A percentile compares a stretch with the other conserved stretches of the same genome.
Evolutionary conservation across 305 asterid genomes (phyloP).

Genomic region (Salvia sclarea): DNA sequence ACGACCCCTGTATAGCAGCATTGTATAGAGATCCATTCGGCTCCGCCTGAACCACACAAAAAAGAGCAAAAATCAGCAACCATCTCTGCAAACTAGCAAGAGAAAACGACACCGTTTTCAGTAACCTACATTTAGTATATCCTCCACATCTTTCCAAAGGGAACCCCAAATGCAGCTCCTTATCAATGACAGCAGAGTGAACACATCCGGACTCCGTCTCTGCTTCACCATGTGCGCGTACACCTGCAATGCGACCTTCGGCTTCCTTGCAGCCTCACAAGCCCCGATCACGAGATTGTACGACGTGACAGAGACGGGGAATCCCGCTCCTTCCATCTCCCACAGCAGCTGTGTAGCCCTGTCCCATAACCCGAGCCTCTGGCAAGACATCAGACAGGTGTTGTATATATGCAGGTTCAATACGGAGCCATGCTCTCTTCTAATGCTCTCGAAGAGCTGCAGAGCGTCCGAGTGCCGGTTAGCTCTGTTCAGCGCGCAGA

Average conservation of each 20-base stretch:
- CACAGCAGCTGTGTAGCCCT: constrained; percentile 72
- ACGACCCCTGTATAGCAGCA: constrained; percentile 92
- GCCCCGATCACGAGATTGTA: constrained; percentile 91
- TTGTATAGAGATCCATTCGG: constrained; percentile 78
- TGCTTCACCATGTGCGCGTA: constrained; percentile 67
- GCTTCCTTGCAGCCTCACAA: constrained; percentile 81
- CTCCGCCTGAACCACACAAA: constrained; percentile 45
- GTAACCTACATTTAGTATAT: constrained; percentile 61
- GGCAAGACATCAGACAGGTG: constrained; percentile 71
- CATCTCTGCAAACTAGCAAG: neutral
- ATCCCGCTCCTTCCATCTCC: constrained; percentile 74
- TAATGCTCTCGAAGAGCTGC: constrained; percentile 60
- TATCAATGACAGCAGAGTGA: constrained; percentile 68
- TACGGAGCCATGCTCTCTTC: constrained; percentile 40
- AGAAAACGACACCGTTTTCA: neutral
- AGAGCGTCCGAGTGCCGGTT: constrained; percentile 63
- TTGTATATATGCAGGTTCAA: constrained; percentile 63
- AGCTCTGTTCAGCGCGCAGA: constrained; percentile 74
- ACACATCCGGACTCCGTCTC: constrained; percentile 61
- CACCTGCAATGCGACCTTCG: constrained; percentile 75
- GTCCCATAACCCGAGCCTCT: constrained; percentile 83
- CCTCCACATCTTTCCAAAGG: constrained; percentile 69
- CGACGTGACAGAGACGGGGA: constrained; percentile 54
- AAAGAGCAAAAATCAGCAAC: neutral
- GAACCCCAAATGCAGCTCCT: constrained; percentile 89